These are phyloP conservation scores for Panicum virgatum DNA, from an alignment of 202 grass and related monocot genomes.

Conservation along the genomic window DNA sequence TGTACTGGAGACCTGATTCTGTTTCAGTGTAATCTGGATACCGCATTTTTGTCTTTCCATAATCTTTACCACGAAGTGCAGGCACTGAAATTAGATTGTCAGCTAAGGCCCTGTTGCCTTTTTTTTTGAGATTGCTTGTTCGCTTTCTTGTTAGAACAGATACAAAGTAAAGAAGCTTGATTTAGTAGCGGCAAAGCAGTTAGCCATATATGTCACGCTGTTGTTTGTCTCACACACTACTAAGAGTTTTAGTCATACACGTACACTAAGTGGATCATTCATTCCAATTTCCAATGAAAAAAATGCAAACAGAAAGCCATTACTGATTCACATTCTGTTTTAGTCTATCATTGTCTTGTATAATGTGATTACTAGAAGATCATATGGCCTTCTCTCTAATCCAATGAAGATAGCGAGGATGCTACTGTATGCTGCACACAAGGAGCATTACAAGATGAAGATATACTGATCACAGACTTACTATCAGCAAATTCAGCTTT, in stretches of 20 bases:
- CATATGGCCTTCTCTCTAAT: not conserved
- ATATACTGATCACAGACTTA: constrained; percentile 42
- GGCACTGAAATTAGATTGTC: constrained; percentile 60
- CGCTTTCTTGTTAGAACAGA: not conserved
- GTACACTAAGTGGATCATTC: not conserved
- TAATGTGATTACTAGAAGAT: not conserved
- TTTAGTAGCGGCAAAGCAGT: not conserved
- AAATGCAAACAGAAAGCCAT: not conserved
- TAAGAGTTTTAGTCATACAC: not conserved
- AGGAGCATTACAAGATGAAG: too few relatives aligned
- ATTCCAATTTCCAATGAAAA: too few relatives aligned
- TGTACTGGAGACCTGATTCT: constrained; percentile 92
- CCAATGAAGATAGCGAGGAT: not conserved
- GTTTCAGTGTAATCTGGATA: constrained; percentile 99
- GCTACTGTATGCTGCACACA: not conserved
- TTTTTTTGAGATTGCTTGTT: not conserved
- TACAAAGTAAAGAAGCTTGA: not conserved
- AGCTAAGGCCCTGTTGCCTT: not conserved
- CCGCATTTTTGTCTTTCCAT: constrained; percentile 98
- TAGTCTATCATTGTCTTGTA: constrained; percentile 4
- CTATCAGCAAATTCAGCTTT: constrained; percentile 85
- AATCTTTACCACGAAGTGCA: constrained; percentile 91
- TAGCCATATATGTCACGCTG: too few relatives aligned
- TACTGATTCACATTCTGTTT: not conserved
- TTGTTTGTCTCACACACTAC: not conserved